Percentiles rank a stretch among this genome's conserved stretches.
Evolutionary conservation across 2,329 filamentous ascomycete genomes (phyloP).

Genomic region (Diaporthe helianthi): DNA sequence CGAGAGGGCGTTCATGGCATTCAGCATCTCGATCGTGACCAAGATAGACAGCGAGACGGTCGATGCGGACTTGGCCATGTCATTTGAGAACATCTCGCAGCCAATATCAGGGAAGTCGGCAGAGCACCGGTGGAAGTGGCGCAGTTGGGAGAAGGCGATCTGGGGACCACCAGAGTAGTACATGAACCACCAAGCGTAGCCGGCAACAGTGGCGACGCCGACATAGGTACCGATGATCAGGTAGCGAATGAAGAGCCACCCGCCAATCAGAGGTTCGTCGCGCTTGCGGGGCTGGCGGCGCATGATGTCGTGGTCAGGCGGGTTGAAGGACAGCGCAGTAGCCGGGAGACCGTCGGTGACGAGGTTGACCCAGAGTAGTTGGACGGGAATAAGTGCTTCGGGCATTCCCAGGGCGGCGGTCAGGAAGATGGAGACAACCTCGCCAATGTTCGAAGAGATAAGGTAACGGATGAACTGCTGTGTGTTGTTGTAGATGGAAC

Average conservation of each 20-base stretch:
- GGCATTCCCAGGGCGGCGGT: constrained; percentile 97
- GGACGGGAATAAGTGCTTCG: constrained; percentile 94
- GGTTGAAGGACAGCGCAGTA: constrained; percentile 96
- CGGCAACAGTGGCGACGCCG: constrained; percentile 90
- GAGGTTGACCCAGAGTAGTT: constrained; percentile 98
- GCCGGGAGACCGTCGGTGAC: constrained; percentile 97
- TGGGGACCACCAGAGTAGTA: constrained; percentile 89
- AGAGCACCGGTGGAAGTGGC: constrained; percentile 93
- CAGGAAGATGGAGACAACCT: constrained; percentile 98
- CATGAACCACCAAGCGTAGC: constrained; percentile 99
- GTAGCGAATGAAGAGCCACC: constrained; percentile 98
- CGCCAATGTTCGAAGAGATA: constrained; percentile 98
- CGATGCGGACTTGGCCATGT: constrained; percentile 86
- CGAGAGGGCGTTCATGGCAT: constrained; percentile 97
- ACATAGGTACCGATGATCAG: constrained; percentile 96
- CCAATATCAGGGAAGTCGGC: constrained; percentile 86
- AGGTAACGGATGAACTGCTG: constrained; percentile 99
- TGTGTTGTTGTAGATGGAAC: constrained; percentile 99
- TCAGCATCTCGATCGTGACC: constrained; percentile 99
- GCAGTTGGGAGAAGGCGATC: constrained; percentile 87
- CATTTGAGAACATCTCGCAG: constrained; percentile 88
- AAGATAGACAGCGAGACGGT: constrained; percentile 91
- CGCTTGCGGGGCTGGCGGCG: constrained; percentile 88
- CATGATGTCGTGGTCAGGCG: constrained; percentile 98
- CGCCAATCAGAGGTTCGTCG: constrained; percentile 89